Percentiles rank a stretch among this genome's conserved stretches.
Evolutionary conservation across 352 stramenopile species (phyloP).

Genomic region (Phytopythium ostracodes): DNA sequence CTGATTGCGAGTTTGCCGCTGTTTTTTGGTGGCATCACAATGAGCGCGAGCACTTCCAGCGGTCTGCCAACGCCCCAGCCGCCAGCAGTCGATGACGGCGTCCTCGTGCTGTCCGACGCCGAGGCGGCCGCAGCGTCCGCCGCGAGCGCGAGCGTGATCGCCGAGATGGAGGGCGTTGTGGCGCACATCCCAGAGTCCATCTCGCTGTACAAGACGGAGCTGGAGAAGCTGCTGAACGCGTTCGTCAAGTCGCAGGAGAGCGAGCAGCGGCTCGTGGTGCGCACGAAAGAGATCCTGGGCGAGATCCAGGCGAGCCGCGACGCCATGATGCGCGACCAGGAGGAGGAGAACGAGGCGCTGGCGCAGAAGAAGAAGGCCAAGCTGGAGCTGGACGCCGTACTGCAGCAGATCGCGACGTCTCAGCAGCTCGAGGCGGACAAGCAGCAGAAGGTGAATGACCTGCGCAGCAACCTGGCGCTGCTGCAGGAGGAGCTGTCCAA

Average conservation of each 20-base stretch:
- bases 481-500: constrained; percentile 64
- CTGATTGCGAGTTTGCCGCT: background rate
- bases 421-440: constrained; percentile 67
- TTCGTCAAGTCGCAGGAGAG: constrained; percentile 82
- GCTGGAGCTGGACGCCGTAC: constrained; percentile 63
- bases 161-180: constrained; percentile 67
- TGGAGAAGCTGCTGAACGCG: constrained; percentile 73
- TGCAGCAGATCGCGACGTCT: constrained; percentile 56
- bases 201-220: constrained; percentile 69
- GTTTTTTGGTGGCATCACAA: background rate
- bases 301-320: constrained; percentile 78
- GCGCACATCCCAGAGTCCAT: constrained; percentile 67
- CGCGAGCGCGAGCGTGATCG: constrained; percentile 28
- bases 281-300: constrained; percentile 65
- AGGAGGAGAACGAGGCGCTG: constrained; percentile 70
- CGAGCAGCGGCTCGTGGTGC: constrained; percentile 62
- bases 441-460: constrained; percentile 65
- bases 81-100: background rate
- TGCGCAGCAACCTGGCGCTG: constrained; percentile 55
- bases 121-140: background rate
- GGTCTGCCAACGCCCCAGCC: background rate
- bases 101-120: background rate
- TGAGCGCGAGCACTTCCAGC: background rate
- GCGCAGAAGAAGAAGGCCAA: constrained; percentile 69
- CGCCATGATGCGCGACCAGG: constrained; percentile 68